Conservation (phyloP, 1,284 basidiomycete species). For the Phlebopus sp. region DNA sequence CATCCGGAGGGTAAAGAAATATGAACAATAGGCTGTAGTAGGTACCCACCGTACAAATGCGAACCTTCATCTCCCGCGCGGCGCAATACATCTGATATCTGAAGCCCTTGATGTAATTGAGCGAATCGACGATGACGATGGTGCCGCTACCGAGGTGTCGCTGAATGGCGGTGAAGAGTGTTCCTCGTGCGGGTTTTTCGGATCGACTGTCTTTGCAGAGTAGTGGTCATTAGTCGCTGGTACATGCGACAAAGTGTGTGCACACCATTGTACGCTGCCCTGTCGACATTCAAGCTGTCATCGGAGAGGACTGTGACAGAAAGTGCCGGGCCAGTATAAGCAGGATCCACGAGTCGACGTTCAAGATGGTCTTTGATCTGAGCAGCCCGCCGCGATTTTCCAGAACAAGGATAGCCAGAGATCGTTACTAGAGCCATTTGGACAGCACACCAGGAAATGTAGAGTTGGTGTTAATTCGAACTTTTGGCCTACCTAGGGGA, state of each 20-base stretch:
- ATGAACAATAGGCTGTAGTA: not conserved
- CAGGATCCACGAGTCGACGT: conserved; percentile 45
- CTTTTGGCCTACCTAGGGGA: too few relatives aligned
- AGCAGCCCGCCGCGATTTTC: conserved; percentile 74
- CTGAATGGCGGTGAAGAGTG: conserved; percentile 85
- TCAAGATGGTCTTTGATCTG: conserved; percentile 69
- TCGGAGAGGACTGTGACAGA: conserved; percentile 78
- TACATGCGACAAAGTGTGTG: conserved; percentile 7
- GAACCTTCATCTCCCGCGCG: conserved; percentile 81
- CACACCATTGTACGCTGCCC: conserved; percentile 75
- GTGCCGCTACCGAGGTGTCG: conserved; percentile 71
- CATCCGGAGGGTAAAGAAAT: not conserved
- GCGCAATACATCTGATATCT: conserved; percentile 98
- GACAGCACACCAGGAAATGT: too few relatives aligned
- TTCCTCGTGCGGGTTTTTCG: conserved; percentile 88
- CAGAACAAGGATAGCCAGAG: conserved; percentile 86
- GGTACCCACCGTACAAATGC: conserved; percentile 81
- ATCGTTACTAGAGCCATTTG: conserved; percentile 92
- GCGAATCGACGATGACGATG: conserved; percentile 85
- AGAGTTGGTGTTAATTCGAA: too few relatives aligned
- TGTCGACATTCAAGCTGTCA: conserved; percentile 63
- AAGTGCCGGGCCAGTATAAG: conserved; percentile 51
- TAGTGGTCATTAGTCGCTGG: not conserved
- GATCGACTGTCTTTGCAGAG: conserved; percentile 61
- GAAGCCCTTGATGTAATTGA: conserved; percentile 97